Evolutionary conservation across 1,139 yeast species (phyloP), one percentile per base, ranked within the genome.

Genomic region (Entelexis sorbosivorans): DNA sequence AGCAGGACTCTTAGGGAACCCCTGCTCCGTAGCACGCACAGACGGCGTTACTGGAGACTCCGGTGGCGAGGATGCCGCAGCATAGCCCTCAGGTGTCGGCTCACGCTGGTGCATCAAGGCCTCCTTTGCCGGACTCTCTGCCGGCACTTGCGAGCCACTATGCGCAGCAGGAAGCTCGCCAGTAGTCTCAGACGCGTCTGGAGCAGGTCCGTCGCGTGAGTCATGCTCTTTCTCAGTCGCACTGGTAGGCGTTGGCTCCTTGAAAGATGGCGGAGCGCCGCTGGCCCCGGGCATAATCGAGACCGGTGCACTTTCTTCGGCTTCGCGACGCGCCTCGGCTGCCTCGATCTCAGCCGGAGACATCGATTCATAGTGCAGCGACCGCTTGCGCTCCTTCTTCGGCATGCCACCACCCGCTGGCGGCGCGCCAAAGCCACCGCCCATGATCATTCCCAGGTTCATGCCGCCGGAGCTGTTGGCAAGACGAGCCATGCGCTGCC

Each of bases 401-500:
- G 57, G 48, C 31, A 3, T 33, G 43, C 38, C 47, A 35, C 42
- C 65, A 28, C 60, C 52, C 24, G 24, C 24, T 22, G 6, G 6
- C 31, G 56, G 52, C 7, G 57, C 52, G 34, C 58, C 54, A 44
- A 50, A 59, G 32, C 45, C 52, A 10, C 54, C 65, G 14, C 66
- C 68, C 63, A 65, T 62, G 47, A 63, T 55, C 69, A 63, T 70
- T 52, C 72, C 79, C 71, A 66, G 75, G 69, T 48, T 82, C 82
- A 59, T 75, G 79, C 84, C 82, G 51, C 93, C 93, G 64, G 94
- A 82, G 14, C 95, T 96, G 17, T 89, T 89, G 0, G 97, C 85
- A 26, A 93, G 76, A 61, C 83, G 87, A 19, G 99, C 98, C 96
- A 91, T 91, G 59, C 97, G 78, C 60, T 86, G 96, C 33, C 95